phyloP scores from a whole-genome alignment of 306 rosid species.

The Herpetospermum pedunculosum region DNA sequence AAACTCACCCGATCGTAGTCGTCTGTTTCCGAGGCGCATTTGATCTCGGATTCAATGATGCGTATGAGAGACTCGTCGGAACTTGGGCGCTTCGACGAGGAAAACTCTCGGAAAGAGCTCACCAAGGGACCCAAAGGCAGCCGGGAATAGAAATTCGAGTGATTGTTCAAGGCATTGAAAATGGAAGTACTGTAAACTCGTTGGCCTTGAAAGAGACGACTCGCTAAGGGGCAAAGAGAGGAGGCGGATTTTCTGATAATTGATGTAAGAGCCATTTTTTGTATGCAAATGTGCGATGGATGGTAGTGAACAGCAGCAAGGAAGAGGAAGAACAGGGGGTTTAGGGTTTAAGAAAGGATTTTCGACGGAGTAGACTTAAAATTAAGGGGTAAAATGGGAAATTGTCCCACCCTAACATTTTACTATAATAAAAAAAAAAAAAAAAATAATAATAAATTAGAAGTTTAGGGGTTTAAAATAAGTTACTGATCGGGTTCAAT shows the following conservation, averaged over 20 bases:
- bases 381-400: not conserved
- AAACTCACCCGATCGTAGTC: constrained; percentile 37
- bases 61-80: constrained; percentile 49
- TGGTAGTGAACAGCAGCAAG: no score
- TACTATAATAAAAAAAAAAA: no score
- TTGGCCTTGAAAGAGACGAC: constrained; percentile 26
- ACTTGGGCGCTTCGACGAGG: constrained; percentile 27
- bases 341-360: constrained; percentile 8
- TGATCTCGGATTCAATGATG: constrained; percentile 55
- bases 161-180: constrained; percentile 30
- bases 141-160: not conserved
- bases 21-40: constrained; percentile 46
- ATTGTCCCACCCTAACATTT: not conserved
- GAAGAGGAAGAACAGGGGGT: not conserved
- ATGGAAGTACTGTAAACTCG: constrained; percentile 19
- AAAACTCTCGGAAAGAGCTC: constrained; percentile 34
- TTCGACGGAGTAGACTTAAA: not conserved
- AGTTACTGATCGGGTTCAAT: not conserved
- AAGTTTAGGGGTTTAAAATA: no score
- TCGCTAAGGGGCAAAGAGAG: constrained; percentile 34
- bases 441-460: no score
- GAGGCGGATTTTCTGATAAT: constrained; percentile 55
- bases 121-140: constrained; percentile 3
- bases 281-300: not conserved
- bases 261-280: constrained; percentile 52